Evolutionary conservation across 2,329 filamentous ascomycete genomes (phyloP).

Genomic region (Phyllosticta citrichinensis): DNA sequence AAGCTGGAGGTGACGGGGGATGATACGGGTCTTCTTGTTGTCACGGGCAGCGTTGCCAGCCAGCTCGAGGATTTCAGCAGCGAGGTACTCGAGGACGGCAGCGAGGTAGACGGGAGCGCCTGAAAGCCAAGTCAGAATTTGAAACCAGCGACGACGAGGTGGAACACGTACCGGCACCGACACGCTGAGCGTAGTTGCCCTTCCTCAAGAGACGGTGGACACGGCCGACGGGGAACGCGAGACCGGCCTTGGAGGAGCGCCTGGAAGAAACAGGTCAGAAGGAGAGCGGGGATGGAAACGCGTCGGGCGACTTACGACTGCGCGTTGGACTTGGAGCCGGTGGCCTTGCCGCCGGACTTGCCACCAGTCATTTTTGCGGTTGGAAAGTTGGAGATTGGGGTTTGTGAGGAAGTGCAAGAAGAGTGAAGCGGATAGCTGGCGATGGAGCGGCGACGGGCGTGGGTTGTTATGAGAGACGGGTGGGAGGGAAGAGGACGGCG

Average conservation of each 20-base stretch:
- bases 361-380: slow-evolving; percentile 91
- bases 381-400: slow-evolving; percentile 18
- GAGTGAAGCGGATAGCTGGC: slow-evolving; percentile 1
- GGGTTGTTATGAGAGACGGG: slow-evolving; percentile 18
- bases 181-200: slow-evolving; percentile 99
- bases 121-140: slow-evolving; percentile 22
- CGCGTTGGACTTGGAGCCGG: slow-evolving; percentile 88
- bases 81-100: slow-evolving; percentile 95
- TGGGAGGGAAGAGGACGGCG: not conserved
- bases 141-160: not conserved
- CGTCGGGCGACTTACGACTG: slow-evolving; percentile 71
- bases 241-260: slow-evolving; percentile 97
- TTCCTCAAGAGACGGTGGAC: slow-evolving; percentile 98
- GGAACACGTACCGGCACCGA: slow-evolving; percentile 67
- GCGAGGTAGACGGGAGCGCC: slow-evolving; percentile 92
- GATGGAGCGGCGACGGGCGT: slow-evolving; percentile 25
- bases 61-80: slow-evolving; percentile 96
- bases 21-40: slow-evolving; percentile 99
- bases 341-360: slow-evolving; percentile 99
- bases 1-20: slow-evolving; percentile 95
- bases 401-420: slow-evolving; percentile 25
- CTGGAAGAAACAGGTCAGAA: slow-evolving; percentile 45
- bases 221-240: slow-evolving; percentile 98
- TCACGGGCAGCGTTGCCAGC: slow-evolving; percentile 97
- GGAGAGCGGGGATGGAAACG: slow-evolving; percentile 16